Evolutionary conservation across 805 yeast species (phyloP).

Genomic region (Metschnikowia continentalis): DNA sequence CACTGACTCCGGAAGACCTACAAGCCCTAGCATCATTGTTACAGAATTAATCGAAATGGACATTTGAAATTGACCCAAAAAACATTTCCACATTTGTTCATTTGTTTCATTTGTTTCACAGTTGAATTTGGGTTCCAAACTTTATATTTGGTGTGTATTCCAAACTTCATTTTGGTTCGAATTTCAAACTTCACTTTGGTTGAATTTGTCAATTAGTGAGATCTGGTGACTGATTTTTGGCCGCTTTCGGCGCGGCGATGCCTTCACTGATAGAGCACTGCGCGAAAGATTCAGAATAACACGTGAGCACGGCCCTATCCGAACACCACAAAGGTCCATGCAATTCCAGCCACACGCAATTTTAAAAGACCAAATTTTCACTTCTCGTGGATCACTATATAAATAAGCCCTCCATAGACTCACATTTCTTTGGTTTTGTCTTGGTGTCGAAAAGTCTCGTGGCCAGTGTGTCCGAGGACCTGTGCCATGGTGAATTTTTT

Average conservation of each 20-base stretch:
- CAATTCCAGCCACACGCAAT: too few species aligned
- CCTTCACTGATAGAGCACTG: background rate
- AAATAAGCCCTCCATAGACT: too few species aligned
- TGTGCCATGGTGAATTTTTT: background rate
- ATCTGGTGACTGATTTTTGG: background rate
- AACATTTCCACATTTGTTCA: background rate
- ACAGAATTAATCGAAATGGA: too few species aligned
- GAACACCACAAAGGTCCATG: background rate
- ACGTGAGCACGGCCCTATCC: slow-evolving; percentile 1
- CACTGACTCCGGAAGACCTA: slow-evolving; percentile 9
- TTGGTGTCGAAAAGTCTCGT: background rate
- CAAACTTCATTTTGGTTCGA: background rate
- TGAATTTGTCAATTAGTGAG: too few species aligned
- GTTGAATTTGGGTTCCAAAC: too few species aligned
- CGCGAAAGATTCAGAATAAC: slow-evolving; percentile 1
- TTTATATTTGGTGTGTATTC: background rate
- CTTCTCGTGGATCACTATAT: background rate
- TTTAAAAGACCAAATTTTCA: background rate
- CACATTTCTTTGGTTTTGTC: too few species aligned
- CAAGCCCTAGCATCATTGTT: slow-evolving; percentile 1
- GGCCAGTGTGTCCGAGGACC: background rate
- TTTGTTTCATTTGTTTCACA: background rate
- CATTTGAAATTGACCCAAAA: background rate
- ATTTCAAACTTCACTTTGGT: too few species aligned
- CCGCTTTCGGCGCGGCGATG: slow-evolving; percentile 1